phyloP scores from a whole-genome alignment of 1,139 yeast genomes.

The Pichia kudriavzevii region DNA sequence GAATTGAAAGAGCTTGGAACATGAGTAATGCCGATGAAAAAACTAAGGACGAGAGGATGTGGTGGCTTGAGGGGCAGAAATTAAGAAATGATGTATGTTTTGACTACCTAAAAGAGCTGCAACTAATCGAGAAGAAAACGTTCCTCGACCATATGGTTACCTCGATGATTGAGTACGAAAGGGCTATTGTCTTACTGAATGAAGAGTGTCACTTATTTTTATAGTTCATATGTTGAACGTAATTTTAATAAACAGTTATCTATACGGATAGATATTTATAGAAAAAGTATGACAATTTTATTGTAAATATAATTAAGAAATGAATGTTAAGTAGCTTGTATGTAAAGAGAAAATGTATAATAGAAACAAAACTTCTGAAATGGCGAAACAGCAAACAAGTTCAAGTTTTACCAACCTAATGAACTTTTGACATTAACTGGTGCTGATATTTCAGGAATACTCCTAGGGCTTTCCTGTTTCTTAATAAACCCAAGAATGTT shows the following conservation, averaged over 20 bases:
- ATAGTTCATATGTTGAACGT: too few relatives aligned
- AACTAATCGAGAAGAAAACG: slow-evolving; percentile 3
- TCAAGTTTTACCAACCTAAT: slow-evolving; percentile 35
- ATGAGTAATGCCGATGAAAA: slow-evolving; percentile 1
- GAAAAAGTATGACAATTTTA: neutral
- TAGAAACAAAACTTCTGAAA: neutral
- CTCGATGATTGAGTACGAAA: slow-evolving; percentile 17
- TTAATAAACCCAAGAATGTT: slow-evolving; percentile 13
- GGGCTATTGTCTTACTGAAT: slow-evolving; percentile 15
- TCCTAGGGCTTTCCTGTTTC: slow-evolving; percentile 18
- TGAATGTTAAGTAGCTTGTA: neutral
- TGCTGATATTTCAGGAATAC: slow-evolving; percentile 35
- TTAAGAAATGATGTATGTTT: slow-evolving; percentile 15
- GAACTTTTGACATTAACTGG: slow-evolving; percentile 44
- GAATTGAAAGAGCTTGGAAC: slow-evolving; percentile 7
- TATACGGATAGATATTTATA: neutral
- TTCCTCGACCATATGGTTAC: slow-evolving; percentile 8
- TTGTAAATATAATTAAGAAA: neutral
- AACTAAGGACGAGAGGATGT: neutral
- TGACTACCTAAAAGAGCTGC: slow-evolving; percentile 11
- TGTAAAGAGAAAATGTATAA: neutral
- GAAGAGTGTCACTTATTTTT: slow-evolving; percentile 15
- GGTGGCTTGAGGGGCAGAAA: slow-evolving; percentile 9
- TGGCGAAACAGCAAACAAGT: neutral
- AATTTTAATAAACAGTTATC: neutral